Base-by-base conservation (phyloP, 163 green algal species). In the Scenedesmus sp. region DNA sequence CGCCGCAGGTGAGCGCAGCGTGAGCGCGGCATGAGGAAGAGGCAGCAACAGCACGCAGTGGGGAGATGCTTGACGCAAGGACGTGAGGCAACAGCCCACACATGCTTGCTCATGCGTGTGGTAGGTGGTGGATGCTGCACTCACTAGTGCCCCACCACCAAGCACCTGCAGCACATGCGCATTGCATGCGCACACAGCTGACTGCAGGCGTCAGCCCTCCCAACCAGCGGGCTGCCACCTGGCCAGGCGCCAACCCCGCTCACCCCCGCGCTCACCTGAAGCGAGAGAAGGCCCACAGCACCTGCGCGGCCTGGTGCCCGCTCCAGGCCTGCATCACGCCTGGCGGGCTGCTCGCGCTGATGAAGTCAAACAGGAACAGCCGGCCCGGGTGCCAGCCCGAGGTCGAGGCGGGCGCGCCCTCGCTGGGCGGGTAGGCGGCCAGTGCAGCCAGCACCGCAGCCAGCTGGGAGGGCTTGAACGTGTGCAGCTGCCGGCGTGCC, bases 321-420 rank as follows among this genome's bases (percentile, higher is more conserved):
- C 33, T 87, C 87, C 81, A 92, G 3, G 83, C 68, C 42, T 80
- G 40, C 73, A 91, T 87, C 53, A 87, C 59, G 2, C 26, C 78
- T 2, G 44, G 5, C 16, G 91, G 87, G 49, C 22, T 24, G 5
- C 78, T 88, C 43, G 90, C 44, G 22, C 49, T 89, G 35, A 92
- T 51, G 43, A 91, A 91, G 88, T 94, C 88, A 72, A 87, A 94
- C 46, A 94, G 91, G 35, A 94, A 89, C 79, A 91, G 91, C 26
- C 83, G 78, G 30, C 85, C 76, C 10, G 91, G 88, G 65, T 89
- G 84, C 90, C 90, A 93, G 33, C 59, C 80, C 0, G 76, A 81
- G 4, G 40, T 46, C 22, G 46, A 70, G 44, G 88, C 81, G 53
- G 72, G 35, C 16, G 35, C 88, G 80, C 80, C 81, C 13, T 79